These are phyloP conservation scores for Gracilaria gracilis DNA, from an alignment of 23 red algal species.

Conservation along the genomic window DNA sequence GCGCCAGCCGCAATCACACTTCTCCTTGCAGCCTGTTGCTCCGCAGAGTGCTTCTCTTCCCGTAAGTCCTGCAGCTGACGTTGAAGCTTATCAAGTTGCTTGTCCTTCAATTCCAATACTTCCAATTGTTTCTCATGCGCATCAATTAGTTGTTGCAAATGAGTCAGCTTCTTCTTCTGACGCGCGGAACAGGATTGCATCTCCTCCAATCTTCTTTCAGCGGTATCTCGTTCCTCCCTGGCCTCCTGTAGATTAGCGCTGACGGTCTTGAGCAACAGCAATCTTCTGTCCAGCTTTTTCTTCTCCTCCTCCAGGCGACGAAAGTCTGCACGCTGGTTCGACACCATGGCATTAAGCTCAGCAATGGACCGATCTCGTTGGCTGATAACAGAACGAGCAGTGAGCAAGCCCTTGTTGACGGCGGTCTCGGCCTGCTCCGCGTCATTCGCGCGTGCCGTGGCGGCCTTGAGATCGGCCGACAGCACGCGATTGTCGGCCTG, in stretches of 20 bases:
- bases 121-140: conserved; percentile 22
- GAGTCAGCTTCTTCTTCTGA: conserved; percentile 9
- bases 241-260: conserved; percentile 56
- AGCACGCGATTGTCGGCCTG: conserved; percentile 10
- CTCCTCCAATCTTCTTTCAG: conserved; percentile 26
- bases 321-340: conserved; percentile 25
- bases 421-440: conserved; percentile 41
- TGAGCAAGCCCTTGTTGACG: conserved; percentile 46
- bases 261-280: conserved; percentile 46
- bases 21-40: conserved; percentile 14
- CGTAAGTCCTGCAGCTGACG: conserved; percentile 14
- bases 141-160: conserved; percentile 8
- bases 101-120: conserved; percentile 29
- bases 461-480: conserved; percentile 36
- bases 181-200: not conserved
- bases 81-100: conserved; percentile 32
- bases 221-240: conserved; percentile 17
- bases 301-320: conserved; percentile 33
- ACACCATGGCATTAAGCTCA: conserved; percentile 31
- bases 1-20: not conserved
- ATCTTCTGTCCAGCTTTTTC: conserved; percentile 37
- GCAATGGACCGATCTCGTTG: conserved; percentile 54
- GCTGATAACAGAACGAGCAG: conserved; percentile 37
- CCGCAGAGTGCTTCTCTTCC: conserved; percentile 9
- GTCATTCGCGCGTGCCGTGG: conserved; percentile 31